Base-by-base conservation (phyloP, 2,329 filamentous ascomycete genomes). In the Lasiodiplodia gonubiensis region DNA sequence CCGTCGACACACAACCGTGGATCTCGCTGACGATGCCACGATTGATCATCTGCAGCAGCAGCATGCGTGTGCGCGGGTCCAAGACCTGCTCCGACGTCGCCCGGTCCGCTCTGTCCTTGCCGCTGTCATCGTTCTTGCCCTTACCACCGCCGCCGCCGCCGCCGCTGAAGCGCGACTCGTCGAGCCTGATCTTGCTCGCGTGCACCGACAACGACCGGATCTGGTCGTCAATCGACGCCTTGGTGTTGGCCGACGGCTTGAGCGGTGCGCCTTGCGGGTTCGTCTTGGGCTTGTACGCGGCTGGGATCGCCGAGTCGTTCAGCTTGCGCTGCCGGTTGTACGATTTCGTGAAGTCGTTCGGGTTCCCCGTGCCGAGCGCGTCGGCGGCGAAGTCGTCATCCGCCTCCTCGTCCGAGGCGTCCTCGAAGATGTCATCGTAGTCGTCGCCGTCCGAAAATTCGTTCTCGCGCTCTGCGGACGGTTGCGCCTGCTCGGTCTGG, bases 1-100 rank as follows among this genome's bases (percentile, higher is more conserved):
- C 95, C 0, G 95, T 99, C 69, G 93, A 97, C 72, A 99, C 87
- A 76, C 95, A 95, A 55, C 96, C 95, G 77, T 99, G 93, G 63
- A 99, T 90, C 79, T 97, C 94, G 67, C 90, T 92, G 60, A 99
- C 89, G 70, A 94, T 85, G 69, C 93, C 91, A 39, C 93, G 89
- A 79, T 98, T 97, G 83, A 98, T 94, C 86, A 99, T 93, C 81
- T 97, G 93, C 71, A 97, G 85, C 65, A 99, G 84, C 69, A 99
- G 94, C 92, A 97, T 97, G 72, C 94, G 91, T 16, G 95, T 99
- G 65, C 93, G 87, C 70, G 93, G 92, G 80, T 99, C 95, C 69
- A 99, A 83, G 59, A 99, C 95, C 79, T 97, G 93, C 78, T 99
- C 95, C 72, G 89, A 93, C 16, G 95, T 99, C 63, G 95, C 94